Evolutionary conservation across 2,329 filamentous ascomycete species (phyloP), one percentile per base, ranked within the genome.

Genomic region (Tolypocladium ophioglossoides): DNA sequence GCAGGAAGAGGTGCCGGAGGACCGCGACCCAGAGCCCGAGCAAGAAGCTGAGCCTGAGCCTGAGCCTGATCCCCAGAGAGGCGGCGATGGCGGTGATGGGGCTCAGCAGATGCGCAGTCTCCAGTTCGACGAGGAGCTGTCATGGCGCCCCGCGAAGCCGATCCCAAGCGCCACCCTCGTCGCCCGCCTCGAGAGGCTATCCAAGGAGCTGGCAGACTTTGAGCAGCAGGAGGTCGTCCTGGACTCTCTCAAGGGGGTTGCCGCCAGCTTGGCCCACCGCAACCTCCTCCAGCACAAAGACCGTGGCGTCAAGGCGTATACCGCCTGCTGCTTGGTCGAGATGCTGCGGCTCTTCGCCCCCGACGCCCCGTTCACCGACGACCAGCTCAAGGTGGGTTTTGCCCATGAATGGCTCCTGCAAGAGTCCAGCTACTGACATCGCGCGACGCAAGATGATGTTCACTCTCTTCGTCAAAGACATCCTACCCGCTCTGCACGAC

Each of bases 271-370:
- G 47, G 89, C 86, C 7, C 84, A 85, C 59, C 84, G 86, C 57
- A 90, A 94, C 64, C 77, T 99, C 27, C 74, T 99, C 49, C 83
- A 83, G 56, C 94, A 99, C 72, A 95, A 95, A 74, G 94, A 99
- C 70, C 87, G 86, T 60, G 94, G 94, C 54, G 91, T 99, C 59
- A 87, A 88, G 70, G 92, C 94, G 30, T 96, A 87, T 75, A 83
- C 89, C 35, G 85, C 91, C 46, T 89, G 89, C 65, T 97, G 91
- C 68, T 78, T 97, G 57, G 91, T 96, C 53, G 94, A 99, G 68
- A 87, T 99, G 61, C 81, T 99, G 67, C 86, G 89, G 63, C 79
- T 99, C 55, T 96, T 90, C 72, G 94, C 94, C 32, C 94, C 94
- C 0, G 86, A 97, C 77, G 94, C 94, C 67, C 94, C 94, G 20